Base-by-base conservation (phyloP, 2,329 filamentous ascomycete species). In the Tricladium varicosporioides region DNA sequence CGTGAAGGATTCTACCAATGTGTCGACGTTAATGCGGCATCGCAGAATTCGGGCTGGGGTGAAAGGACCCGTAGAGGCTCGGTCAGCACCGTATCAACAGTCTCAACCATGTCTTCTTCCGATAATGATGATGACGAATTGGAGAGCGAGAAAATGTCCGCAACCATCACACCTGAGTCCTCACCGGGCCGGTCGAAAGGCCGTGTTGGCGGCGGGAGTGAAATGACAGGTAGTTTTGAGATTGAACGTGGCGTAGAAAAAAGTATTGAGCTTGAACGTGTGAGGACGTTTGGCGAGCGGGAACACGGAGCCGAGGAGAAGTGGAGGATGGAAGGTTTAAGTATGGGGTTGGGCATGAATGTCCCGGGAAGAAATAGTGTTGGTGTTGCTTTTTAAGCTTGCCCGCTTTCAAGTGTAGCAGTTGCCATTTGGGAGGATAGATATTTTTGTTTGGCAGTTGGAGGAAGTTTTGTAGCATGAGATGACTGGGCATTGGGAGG, bases 1-100 rank as follows among this genome's bases (percentile, higher is more conserved):
- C 71, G 69, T 9, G 80, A 84, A 31, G 83, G 81, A 3, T 86
- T 83, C 69, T 86, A 86, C 65, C 80, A 84, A 67, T 81, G 79
- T 53, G 72, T 84, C 14, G 73, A 75, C 32, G 72, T 52, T 55
- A 13, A 42, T 27, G 4, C 16, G 18, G 36, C 32, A n/a, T 27
- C 51, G n/a, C 9, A 49, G 14, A 4, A 53, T 48, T 49, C 67
- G 66, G 42, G 67, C 62, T 19, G 70, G 64, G 42, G 65, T 2
- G 18, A 33, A 1, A 43, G 62, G 16, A 68, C 70, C 31, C 82
- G 79, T 64, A 69, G 75, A 52, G 77, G 78, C 54, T 79, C 77
- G 22, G 66, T 74, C 48, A 76, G 76, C 47, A 79, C 78, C 2
- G 70, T 56, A 14, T 36, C 27, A 4, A 52, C 50, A 5, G 11